A percentile compares a stretch with the other conserved stretches of the same genome.
Conservation (phyloP, 192 early-diverging fungal genomes). For the Linnemannia exigua region DNA sequence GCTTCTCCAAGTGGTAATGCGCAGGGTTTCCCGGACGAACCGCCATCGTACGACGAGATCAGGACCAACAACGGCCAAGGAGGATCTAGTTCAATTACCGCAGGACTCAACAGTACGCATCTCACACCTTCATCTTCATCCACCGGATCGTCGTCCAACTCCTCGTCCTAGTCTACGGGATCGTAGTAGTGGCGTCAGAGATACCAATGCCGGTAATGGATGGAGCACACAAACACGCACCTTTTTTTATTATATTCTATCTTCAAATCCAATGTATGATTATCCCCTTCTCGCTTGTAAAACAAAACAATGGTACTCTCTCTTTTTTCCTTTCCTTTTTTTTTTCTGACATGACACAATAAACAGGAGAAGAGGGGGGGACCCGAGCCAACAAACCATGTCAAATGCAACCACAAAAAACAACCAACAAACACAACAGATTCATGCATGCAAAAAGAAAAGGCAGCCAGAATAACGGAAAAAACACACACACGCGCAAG, state of each 20-base stretch:
- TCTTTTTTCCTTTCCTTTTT: neutral
- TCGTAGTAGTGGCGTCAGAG: neutral
- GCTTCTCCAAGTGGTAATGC: neutral
- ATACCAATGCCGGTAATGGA: neutral
- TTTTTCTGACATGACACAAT: neutral
- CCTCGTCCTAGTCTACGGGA: neutral
- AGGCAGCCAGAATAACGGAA: neutral
- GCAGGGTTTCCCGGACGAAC: conserved; percentile 41
- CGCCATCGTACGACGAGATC: conserved; percentile 49
- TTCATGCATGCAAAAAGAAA: neutral
- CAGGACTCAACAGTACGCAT: conserved; percentile 15
- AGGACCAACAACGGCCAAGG: conserved; percentile 21
- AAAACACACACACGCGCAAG: no score
- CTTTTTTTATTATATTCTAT: neutral
- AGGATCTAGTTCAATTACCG: conserved; percentile 19
- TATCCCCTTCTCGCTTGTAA: neutral
- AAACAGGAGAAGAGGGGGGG: neutral
- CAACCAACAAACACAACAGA: neutral
- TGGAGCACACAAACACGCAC: neutral
- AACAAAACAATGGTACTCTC: neutral
- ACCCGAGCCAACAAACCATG: neutral
- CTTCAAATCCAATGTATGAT: neutral
- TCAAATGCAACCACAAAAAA: neutral
- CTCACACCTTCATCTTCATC: neutral
- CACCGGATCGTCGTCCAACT: neutral